Base-by-base conservation (phyloP, 2,329 filamentous ascomycete genomes). In the Cephalotrichum gorgonifer region DNA sequence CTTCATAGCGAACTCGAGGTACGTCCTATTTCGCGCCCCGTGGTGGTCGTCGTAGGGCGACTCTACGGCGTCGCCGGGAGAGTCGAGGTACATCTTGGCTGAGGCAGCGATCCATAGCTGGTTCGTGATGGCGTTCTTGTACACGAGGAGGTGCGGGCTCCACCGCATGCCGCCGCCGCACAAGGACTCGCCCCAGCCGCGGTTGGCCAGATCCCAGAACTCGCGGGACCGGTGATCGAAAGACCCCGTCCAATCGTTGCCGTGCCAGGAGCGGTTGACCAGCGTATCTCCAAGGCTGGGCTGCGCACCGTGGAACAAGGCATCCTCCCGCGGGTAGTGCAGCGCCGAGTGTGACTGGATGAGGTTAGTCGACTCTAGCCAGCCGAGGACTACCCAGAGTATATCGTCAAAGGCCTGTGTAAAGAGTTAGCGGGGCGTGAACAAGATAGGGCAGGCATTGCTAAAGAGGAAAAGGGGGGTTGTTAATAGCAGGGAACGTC, bases 71-170 rank as follows among this genome's bases (percentile, higher is more conserved):
- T 95, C 88, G 1, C 88, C 87, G 0, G 90, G 88, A 55, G 90
- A 94, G 60, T 91, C 78, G 5, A 93, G 75, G 61, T 95, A 96
- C 91, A 97, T 96, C 48, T 76, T 79, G 31, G 91, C 78, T 22
- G 86, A 93, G 0, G 88, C 88, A 0, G 90, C 76, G 52, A 96
- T 87, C 67, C 79, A 96, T 1, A 96, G 76, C 62, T 96, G 81
- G 60, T 96, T 96, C 27, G 91, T 97, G 57, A 97, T 94, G 54
- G 91, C 88, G 59, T 97, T 97, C 62, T 96, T 97, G 70, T 96
- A 97, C 0, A 89, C 88, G 35, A 75, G 65, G 26, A 91, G 68
- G 31, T 79, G 78, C 3, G 88, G 88, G 55, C 86, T 94, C 91
- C 91, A 97, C 14, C 81, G 77, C 86, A 97, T 94, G 42, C 91